Conservation (phyloP, 192 early-diverging fungal species). For the Pilobolus umbonatus region DNA sequence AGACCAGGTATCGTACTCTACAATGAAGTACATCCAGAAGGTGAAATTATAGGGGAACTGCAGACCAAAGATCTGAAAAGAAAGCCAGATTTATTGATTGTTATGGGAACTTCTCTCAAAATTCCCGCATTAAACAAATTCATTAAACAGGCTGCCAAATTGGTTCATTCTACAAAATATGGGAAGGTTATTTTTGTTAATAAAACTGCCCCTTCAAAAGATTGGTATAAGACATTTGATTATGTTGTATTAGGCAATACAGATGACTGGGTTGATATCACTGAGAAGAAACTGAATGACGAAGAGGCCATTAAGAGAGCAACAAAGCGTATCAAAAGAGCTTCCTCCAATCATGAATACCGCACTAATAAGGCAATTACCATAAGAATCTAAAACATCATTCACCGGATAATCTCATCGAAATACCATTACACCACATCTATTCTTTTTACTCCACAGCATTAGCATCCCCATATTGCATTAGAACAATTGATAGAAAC, state of each 20-base stretch:
- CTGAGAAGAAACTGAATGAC: constrained; percentile 2
- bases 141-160: constrained; percentile 66
- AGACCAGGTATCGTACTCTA: constrained; percentile 94
- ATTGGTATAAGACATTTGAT: constrained; percentile 81
- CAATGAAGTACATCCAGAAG: constrained; percentile 83
- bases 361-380: too few species aligned
- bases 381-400: too few species aligned
- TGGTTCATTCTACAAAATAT: constrained; percentile 41
- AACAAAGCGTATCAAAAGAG: too few species aligned
- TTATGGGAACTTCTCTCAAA: constrained; percentile 88
- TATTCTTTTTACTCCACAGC: too few species aligned
- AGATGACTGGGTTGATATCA: constrained; percentile 53
- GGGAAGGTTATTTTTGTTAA: constrained; percentile 75
- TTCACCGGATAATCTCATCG: too few species aligned
- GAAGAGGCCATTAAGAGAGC: too few species aligned
- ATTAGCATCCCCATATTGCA: too few species aligned
- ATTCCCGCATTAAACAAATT: constrained; percentile 72
- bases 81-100: constrained; percentile 71
- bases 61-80: constrained; percentile 50
- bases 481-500: too few species aligned
- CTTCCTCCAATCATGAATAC: too few species aligned
- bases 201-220: constrained; percentile 54
- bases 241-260: constrained; percentile 63
- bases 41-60: constrained; percentile 61
- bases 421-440: too few species aligned